Evolutionary conservation across 441 rosid species (phyloP), one percentile per base, ranked within the genome.

Genomic region (Flueggea neowawraea): DNA sequence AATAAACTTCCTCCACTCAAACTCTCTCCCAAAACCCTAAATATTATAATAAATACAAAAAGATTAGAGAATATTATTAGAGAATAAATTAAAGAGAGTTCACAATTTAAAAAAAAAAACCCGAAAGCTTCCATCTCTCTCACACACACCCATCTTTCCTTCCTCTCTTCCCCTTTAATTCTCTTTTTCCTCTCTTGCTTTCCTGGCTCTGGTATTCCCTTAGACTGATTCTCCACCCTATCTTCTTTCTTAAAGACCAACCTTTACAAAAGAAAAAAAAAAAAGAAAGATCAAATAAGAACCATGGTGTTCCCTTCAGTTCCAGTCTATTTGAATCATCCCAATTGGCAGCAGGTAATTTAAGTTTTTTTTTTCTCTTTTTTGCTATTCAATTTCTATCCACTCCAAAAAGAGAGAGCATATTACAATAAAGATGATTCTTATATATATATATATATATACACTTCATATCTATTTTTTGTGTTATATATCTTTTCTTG

Each of bases 311-410:
- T 85, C 75, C 72, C 96, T 66, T 90, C 98, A 64, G 81, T 87
- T 74, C 97, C 95, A 78, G 76, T 91, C 84, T 90, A 93, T 84
- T 89, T 93, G 73, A 97, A 90, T 85, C 93, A 96, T 70, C 73
- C 88, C 84, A 87, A 88, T 84, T 93, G 98, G 98, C 96, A 90
- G 64, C 97, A 85, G 77, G 89, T 81, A 78, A 61, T n/a, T 51
- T 73, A 62, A 68, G 60, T 63, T 52, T 47, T 51, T 75, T 71
- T 62, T 63, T 61, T 43, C 41, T 36, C 28, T 22, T 22, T 36
- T 36, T 36, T 36, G 41, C 41, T 47, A 60, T 68, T 66, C 60
- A 50, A 73, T 63, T 60, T 70, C 55, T 58, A 43, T 53, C 58
- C 69, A 51, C 15, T 51, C 17, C 6, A 49, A 70, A 72, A 66